A percentile compares a stretch with the other conserved stretches of the same genome.
Evolutionary conservation across 192 early-diverging fungal species (phyloP).

Genomic region (Entophlyctis helioformis): DNA sequence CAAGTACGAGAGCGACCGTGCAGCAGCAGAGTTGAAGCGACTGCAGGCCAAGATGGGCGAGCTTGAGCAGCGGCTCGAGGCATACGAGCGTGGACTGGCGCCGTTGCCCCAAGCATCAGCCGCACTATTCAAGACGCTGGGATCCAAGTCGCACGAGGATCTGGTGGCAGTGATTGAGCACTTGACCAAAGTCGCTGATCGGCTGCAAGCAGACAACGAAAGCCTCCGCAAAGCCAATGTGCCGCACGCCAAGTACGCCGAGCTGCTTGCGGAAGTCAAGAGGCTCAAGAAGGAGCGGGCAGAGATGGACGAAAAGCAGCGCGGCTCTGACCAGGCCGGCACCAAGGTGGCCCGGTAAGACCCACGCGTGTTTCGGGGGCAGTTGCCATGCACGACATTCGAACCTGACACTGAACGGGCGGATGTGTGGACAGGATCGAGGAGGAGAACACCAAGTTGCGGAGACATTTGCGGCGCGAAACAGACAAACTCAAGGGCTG

Average conservation of each 20-base stretch:
- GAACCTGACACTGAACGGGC: too few species aligned
- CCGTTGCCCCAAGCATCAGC: too few species aligned
- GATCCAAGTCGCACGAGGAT: too few species aligned
- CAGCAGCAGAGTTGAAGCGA: conserved; percentile 1
- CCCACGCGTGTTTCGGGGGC: too few species aligned
- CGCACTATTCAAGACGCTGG: too few species aligned
- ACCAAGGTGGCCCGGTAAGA: conserved; percentile 9
- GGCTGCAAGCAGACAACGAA: conserved; percentile 18
- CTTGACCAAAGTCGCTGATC: conserved; percentile 11
- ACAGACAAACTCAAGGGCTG: conserved; percentile 8
- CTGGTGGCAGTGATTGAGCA: conserved; percentile 15
- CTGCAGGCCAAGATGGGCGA: conserved; percentile 6
- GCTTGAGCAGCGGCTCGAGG: too few species aligned
- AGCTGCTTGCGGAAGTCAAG: conserved; percentile 21
- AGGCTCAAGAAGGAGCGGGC: conserved; percentile 15
- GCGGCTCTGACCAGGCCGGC: conserved; percentile 1
- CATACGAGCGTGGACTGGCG: too few species aligned
- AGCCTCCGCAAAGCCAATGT: conserved; percentile 7
- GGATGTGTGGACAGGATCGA: conserved; percentile 20
- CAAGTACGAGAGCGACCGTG: conserved; percentile 11
- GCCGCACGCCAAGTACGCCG: conserved; percentile 18
- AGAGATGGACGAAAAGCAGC: conserved; percentile 6
- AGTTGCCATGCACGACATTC: too few species aligned
- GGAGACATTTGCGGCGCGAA: conserved; percentile 13
- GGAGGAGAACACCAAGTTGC: conserved; percentile 22